phyloP scores from a whole-genome alignment of 2,329 filamentous ascomycete genomes.

The Xylaria sp. region DNA sequence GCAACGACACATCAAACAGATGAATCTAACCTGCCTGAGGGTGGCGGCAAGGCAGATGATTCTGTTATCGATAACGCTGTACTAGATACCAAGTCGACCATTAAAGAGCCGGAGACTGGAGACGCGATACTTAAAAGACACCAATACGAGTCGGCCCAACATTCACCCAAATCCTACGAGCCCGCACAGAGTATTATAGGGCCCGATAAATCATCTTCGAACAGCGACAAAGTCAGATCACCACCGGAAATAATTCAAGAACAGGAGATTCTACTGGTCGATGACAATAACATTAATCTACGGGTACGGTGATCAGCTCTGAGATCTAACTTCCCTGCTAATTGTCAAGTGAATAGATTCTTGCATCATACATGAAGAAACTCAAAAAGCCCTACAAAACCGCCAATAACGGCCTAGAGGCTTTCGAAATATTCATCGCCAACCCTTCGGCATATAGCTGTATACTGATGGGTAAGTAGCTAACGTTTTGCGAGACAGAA shows the following conservation, averaged over 20 bases:
- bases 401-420: constrained; percentile 51
- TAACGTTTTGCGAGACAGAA: neutral
- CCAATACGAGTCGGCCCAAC: neutral
- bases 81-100: neutral
- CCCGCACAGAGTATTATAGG: neutral
- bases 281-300: neutral
- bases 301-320: neutral
- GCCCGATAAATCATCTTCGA: neutral
- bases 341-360: constrained; percentile 38
- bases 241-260: neutral
- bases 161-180: neutral
- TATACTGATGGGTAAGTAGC: neutral
- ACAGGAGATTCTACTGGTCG: neutral
- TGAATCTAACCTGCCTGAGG: neutral
- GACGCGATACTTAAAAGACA: neutral
- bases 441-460: neutral
- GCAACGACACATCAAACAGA: neutral
- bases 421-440: neutral
- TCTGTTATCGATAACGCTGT: neutral
- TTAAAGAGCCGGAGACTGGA: neutral
- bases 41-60: neutral
- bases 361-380: constrained; percentile 47
- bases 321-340: neutral
- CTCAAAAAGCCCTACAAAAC: constrained; percentile 41
- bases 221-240: neutral